Evolutionary conservation across 2,329 filamentous ascomycete species (phyloP).

Genomic region (Furcasterigmium furcatum): DNA sequence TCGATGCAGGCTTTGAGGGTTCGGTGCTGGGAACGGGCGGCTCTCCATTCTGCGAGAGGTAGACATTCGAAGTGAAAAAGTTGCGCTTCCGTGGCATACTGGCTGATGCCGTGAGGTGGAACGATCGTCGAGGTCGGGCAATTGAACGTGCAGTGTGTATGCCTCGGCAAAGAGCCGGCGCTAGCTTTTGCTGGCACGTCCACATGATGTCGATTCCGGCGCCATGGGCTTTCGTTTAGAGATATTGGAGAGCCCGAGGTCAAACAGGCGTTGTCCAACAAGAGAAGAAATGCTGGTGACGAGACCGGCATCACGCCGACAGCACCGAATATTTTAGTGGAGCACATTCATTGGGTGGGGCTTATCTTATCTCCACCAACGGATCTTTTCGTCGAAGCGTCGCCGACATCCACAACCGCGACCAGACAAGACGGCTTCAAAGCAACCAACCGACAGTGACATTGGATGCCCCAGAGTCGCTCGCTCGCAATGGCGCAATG

Average conservation of each 20-base stretch:
- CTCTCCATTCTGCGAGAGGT: constrained; percentile 40
- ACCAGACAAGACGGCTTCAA: no score
- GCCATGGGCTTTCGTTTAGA: constrained; percentile 6
- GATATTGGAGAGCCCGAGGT: no score
- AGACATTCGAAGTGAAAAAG: constrained; percentile 66
- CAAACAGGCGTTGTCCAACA: no score
- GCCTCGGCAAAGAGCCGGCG: constrained; percentile 8
- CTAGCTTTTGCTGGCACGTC: constrained; percentile 6
- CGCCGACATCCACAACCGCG: background rate
- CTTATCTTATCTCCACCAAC: constrained; percentile 7
- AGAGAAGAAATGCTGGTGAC: background rate
- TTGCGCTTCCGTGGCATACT: constrained; percentile 51
- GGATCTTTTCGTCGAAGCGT: background rate
- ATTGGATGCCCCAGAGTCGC: background rate
- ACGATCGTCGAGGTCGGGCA: constrained; percentile 24
- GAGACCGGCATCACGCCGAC: no score
- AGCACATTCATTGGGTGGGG: background rate
- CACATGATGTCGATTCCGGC: constrained; percentile 7
- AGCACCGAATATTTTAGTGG: background rate
- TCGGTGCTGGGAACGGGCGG: constrained; percentile 12
- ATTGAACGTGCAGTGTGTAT: constrained; percentile 5
- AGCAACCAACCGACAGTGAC: background rate
- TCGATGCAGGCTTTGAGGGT: constrained; percentile 5
- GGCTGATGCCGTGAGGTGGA: constrained; percentile 42
- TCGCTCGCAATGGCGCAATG: constrained; percentile 12